A percentile compares a stretch with the other conserved stretches of the same genome.
Conservation (phyloP, 225 moss, liverwort and hornwort species). For the Sphagnum tenellum region DNA sequence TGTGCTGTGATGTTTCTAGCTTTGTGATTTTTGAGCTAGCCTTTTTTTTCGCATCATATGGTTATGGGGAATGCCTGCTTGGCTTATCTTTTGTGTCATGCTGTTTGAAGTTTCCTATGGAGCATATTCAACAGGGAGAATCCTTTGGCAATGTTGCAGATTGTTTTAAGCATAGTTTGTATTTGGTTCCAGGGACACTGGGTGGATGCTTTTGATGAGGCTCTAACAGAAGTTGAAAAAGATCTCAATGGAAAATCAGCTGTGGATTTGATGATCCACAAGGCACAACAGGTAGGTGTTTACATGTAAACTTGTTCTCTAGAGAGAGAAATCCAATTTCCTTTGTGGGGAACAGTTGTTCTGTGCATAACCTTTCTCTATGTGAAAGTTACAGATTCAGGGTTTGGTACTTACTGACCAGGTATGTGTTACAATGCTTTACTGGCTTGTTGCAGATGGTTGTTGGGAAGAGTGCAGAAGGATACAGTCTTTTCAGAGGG, state of each 20-base stretch:
- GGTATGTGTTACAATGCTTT: too few relatives aligned
- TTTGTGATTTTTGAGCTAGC: background rate
- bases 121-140: too few relatives aligned
- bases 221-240: constrained; percentile 53
- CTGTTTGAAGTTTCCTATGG: too few relatives aligned
- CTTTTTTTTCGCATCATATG: background rate
- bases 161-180: constrained; percentile 11
- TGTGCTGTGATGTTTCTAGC: background rate
- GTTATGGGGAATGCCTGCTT: too few relatives aligned
- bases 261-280: constrained; percentile 49
- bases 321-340: background rate
- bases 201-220: constrained; percentile 47
- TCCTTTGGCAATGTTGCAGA: too few relatives aligned
- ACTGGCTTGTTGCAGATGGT: constrained; percentile 20
- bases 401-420: too few relatives aligned
- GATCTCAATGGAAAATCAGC: constrained; percentile 39
- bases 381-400: too few relatives aligned
- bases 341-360: background rate
- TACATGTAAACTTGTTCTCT: background rate
- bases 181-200: constrained; percentile 52
- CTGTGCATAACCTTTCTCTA: too few relatives aligned
- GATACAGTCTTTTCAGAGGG: constrained; percentile 27
- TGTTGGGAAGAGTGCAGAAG: constrained; percentile 32
- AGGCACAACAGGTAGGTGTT: constrained; percentile 45
- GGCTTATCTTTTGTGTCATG: too few relatives aligned